phyloP scores from a whole-genome alignment of 78 protist species.

The Protostelium mycophagum region DNA sequence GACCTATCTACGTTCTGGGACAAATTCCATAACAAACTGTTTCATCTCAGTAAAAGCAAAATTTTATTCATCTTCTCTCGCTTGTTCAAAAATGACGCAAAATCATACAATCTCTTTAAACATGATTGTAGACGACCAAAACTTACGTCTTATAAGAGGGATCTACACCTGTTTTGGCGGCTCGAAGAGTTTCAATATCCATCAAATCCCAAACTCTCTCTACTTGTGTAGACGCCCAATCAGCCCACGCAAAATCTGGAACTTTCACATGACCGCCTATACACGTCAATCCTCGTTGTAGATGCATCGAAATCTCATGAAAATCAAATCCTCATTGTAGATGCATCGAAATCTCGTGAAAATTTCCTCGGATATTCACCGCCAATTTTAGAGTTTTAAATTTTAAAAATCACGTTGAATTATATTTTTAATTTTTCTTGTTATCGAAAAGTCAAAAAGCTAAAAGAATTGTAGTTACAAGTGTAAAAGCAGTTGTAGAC shows the following conservation, averaged over 20 bases:
- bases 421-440: too few relatives aligned
- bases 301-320: too few relatives aligned
- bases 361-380: background rate
- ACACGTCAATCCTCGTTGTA: too few relatives aligned
- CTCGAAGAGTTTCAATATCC: background rate
- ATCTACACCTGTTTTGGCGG: background rate
- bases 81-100: too few relatives aligned
- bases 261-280: background rate
- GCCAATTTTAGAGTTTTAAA: too few relatives aligned
- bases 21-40: background rate
- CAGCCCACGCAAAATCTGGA: background rate
- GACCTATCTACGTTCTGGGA: background rate
- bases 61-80: too few relatives aligned
- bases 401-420: too few relatives aligned
- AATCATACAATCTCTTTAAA: too few relatives aligned
- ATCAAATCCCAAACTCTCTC: background rate
- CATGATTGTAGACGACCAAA: background rate
- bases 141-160: background rate
- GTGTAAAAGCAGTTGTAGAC: too few relatives aligned
- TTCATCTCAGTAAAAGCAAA: background rate
- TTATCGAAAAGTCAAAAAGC: too few relatives aligned
- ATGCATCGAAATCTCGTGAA: background rate
- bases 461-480: too few relatives aligned
- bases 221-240: background rate
- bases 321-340: too few relatives aligned